Conservation (phyloP, 202 grass and related monocot genomes). For the Panicum hallii region DNA sequence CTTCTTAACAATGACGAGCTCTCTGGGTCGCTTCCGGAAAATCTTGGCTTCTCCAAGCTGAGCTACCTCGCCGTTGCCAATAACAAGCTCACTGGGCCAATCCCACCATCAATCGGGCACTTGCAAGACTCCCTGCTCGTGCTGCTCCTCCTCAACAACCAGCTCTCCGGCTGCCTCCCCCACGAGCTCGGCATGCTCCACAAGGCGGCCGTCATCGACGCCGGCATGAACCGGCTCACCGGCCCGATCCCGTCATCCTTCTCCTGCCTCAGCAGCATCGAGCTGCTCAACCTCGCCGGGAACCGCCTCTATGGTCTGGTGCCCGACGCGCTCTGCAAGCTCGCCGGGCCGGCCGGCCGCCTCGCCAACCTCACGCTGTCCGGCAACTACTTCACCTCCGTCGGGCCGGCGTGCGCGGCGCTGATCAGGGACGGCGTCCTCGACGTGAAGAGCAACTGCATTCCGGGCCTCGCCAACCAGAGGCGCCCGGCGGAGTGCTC, state of each 20-base stretch:
- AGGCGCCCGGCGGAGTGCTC: slow-evolving; percentile 64
- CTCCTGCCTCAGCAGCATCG: slow-evolving; percentile 56
- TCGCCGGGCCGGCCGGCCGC: slow-evolving; percentile 33
- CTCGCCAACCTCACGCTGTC: slow-evolving; percentile 77
- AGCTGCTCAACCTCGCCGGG: slow-evolving; percentile 63
- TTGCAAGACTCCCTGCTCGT: slow-evolving; percentile 19
- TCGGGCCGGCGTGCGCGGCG: slow-evolving; percentile 52
- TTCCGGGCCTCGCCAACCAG: slow-evolving; percentile 63
- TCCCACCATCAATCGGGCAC: slow-evolving; percentile 30
- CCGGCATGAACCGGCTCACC: slow-evolving; percentile 61
- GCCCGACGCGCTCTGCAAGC: slow-evolving; percentile 58
- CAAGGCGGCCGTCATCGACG: slow-evolving; percentile 65
- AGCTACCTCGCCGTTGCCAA: slow-evolving; percentile 69
- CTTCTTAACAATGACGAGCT: too few species aligned
- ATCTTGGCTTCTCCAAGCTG: slow-evolving; percentile 37
- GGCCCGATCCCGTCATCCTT: slow-evolving; percentile 69
- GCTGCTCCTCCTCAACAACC: slow-evolving; percentile 63
- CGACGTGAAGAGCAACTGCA: slow-evolving; percentile 75
- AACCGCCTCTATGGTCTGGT: slow-evolving; percentile 66
- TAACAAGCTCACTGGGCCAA: slow-evolving; percentile 59
- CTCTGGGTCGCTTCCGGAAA: too few species aligned
- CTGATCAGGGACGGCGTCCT: slow-evolving; percentile 53
- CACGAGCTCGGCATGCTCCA: slow-evolving; percentile 56
- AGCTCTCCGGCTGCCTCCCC: slow-evolving; percentile 72
- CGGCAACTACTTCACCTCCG: slow-evolving; percentile 78